These are phyloP conservation scores for Achaetomium macrosporum DNA, from an alignment of 2,329 filamentous ascomycete species.

Conservation along the genomic window DNA sequence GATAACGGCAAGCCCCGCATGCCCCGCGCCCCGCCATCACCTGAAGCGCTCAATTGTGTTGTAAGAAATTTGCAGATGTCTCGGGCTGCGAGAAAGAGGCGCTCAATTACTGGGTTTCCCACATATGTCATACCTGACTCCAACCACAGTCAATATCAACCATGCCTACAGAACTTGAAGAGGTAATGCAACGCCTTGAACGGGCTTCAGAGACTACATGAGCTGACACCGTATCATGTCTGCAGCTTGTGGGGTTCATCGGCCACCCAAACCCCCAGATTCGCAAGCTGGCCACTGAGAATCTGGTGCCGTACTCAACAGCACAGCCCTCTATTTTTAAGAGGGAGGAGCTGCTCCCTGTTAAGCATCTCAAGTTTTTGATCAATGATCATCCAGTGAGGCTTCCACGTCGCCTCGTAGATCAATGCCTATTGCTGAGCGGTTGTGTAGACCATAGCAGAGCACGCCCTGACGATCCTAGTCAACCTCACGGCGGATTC, in stretches of 20 bases:
- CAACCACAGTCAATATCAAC: neutral
- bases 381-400: slow-evolving; percentile 75
- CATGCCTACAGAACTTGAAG: slow-evolving; percentile 73
- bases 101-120: neutral
- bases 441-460: slow-evolving; percentile 67
- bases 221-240: slow-evolving; percentile 7
- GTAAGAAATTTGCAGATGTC: no score
- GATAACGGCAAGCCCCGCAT: neutral
- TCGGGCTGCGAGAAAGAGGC: no score
- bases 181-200: slow-evolving; percentile 44
- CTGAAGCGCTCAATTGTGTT: neutral
- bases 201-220: neutral
- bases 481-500: slow-evolving; percentile 76
- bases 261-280: slow-evolving; percentile 89
- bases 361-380: slow-evolving; percentile 82
- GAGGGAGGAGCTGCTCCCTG: slow-evolving; percentile 64
- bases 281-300: slow-evolving; percentile 76
- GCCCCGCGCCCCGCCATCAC: neutral
- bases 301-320: slow-evolving; percentile 76
- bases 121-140: neutral
- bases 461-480: slow-evolving; percentile 85
- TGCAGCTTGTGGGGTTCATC: slow-evolving; percentile 84
- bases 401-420: slow-evolving; percentile 9
- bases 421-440: slow-evolving; percentile 6
- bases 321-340: slow-evolving; percentile 79